These are phyloP conservation scores for Camellia lanceoleosa DNA, from an alignment of 148 eudicot species.

Conservation along the genomic window DNA sequence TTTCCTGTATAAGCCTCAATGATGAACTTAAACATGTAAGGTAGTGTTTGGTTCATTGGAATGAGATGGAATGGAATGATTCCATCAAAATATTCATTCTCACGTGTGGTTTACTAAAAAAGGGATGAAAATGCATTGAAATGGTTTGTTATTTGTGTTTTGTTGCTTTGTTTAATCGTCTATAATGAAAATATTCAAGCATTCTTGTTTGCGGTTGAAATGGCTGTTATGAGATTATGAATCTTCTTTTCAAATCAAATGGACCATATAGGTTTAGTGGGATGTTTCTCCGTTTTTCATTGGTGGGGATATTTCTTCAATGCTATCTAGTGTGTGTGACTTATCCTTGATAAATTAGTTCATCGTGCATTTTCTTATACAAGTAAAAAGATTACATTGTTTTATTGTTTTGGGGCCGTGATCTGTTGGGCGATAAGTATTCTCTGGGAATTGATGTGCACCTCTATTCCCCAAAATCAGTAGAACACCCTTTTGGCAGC, in stretches of 20 bases:
- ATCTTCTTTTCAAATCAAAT: neutral
- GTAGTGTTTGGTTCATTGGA: neutral
- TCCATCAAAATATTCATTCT: too few species aligned
- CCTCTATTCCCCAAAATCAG: neutral
- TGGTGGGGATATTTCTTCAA: neutral
- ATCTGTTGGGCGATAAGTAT: neutral
- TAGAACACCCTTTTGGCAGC: neutral
- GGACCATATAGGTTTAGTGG: neutral
- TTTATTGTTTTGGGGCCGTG: neutral
- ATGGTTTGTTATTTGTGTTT: neutral
- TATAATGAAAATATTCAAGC: neutral
- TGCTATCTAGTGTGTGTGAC: neutral
- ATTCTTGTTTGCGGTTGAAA: neutral
- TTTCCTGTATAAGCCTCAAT: too few species aligned
- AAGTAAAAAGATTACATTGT: neutral
- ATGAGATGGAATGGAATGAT: too few species aligned
- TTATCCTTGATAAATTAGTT: neutral
- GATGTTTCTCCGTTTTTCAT: too few species aligned
- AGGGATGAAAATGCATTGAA: too few species aligned
- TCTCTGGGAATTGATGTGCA: neutral
- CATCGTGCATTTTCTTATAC: neutral
- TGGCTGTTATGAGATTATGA: neutral
- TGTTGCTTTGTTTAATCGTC: neutral
- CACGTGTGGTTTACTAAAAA: too few species aligned
- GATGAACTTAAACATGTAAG: neutral